Base-by-base conservation (phyloP, 805 yeast genomes). In the Metschnikowia anglica region DNA sequence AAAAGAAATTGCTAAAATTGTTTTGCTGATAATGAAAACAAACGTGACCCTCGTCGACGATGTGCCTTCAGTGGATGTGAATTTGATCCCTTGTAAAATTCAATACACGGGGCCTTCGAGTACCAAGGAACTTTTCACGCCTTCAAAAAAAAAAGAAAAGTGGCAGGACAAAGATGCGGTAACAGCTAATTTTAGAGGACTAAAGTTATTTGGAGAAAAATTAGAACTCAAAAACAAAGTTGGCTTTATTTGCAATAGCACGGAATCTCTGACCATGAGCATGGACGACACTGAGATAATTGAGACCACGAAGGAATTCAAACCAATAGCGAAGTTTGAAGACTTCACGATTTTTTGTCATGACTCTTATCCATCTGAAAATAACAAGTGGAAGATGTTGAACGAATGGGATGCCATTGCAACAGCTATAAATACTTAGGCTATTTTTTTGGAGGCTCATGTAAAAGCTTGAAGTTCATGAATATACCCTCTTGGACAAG, bases 161-260 rank as follows among this genome's bases (percentile, higher is more conserved):
- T 43, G 32, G 19, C 37, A 39, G 6, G 45, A 25, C n/a, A 23
- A n/a, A 12, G 42, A 39, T 12, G 43, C 43, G 1, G 27, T 30
- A 10, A 32, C 40, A 7, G 49, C 54, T 12, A 39, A 38, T n/a
- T 53, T 53, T 29, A 41, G 56, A 15, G 56, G 56, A 7, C 39
- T 53, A 38, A 42, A 39, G 10, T 34, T 53, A 10, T 35, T 44
- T 12, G 56, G 56, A 4, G 40, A 38, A 18, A 31, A 41, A 4
- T 7, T 47, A 12, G 36, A 37, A 10, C 39, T 52, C 8, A 34
- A 34, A 8, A 26, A 37, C 7, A 46, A 46, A 24, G 29, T 23
- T 2, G 56, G 51, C 2, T 41, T 34, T 24, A 17, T 51, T 4
- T 39, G 52, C 15, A 33, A 39, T 3, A 28, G 37, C 3, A 43